A percentile compares a stretch with the other conserved stretches of the same genome.
Conservation (phyloP, 2,329 filamentous ascomycete species). For the Alternaria angustiovoidea region DNA sequence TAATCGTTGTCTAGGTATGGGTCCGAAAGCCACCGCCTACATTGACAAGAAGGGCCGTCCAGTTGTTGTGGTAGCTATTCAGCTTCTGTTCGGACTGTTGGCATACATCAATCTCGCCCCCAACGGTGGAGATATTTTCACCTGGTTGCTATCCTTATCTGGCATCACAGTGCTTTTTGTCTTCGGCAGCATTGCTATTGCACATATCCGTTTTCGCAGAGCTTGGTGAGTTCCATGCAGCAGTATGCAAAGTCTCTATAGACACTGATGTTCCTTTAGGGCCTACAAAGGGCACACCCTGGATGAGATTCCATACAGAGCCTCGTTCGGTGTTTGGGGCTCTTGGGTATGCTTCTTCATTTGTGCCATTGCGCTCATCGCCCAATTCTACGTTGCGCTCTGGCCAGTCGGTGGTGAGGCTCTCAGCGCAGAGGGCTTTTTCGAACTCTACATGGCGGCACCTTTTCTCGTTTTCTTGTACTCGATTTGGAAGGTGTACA, state of each 20-base stretch:
- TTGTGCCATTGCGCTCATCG: constrained; percentile 47
- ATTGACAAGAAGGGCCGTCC: constrained; percentile 83
- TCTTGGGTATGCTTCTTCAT: constrained; percentile 46
- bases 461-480: constrained; percentile 59
- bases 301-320: constrained; percentile 51
- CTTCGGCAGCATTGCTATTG: constrained; percentile 82
- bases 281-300: constrained; percentile 40
- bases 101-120: constrained; percentile 71
- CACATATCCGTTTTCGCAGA: constrained; percentile 85
- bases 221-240: constrained; percentile 33
- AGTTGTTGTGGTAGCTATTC: constrained; percentile 73
- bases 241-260: not conserved
- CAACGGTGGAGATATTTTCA: constrained; percentile 69
- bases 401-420: constrained; percentile 39
- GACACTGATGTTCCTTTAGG: not conserved
- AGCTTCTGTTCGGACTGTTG: constrained; percentile 74
- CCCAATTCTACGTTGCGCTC: constrained; percentile 49
- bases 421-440: constrained; percentile 51
- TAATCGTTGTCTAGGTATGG: constrained; percentile 59
- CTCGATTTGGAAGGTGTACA: constrained; percentile 53
- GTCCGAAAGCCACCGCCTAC: constrained; percentile 76
- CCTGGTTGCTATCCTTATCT: constrained; percentile 80
- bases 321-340: constrained; percentile 48
- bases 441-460: constrained; percentile 55
- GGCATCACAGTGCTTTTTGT: constrained; percentile 77